Conservation (phyloP, 441 rosid genomes). For the Cnidoscolus chayamansa region DNA sequence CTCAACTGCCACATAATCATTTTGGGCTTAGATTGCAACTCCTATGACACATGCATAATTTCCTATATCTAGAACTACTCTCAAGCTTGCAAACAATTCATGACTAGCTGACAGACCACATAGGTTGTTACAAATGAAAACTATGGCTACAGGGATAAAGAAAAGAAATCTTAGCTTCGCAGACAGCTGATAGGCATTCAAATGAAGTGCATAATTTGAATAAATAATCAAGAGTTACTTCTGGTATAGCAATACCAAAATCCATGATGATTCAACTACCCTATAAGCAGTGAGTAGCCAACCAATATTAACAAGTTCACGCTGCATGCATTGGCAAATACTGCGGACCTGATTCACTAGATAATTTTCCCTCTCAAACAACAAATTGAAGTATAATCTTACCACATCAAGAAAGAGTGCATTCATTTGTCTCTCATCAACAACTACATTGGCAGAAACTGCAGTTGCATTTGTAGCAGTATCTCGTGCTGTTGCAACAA, state of each 20-base stretch:
- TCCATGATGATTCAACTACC: not conserved
- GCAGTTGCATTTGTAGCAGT: constrained; percentile 61
- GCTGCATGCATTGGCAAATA: not conserved
- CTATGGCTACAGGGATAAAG: not conserved
- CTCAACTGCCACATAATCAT: not conserved
- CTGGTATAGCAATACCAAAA: not conserved
- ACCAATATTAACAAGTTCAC: not conserved
- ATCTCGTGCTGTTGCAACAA: constrained; percentile 83
- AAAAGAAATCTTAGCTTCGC: too few relatives aligned
- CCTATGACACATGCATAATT: not conserved
- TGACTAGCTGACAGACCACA: not conserved
- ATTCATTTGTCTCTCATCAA: constrained; percentile 98
- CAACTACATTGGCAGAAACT: constrained; percentile 77
- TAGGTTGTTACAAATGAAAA: not conserved
- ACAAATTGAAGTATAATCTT: constrained; percentile 27
- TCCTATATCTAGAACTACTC: not conserved
- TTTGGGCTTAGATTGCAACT: not conserved
- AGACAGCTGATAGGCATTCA: not conserved
- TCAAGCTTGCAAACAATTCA: not conserved
- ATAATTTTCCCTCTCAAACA: not conserved
- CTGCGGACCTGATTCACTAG: not conserved
- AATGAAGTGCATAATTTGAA: not conserved
- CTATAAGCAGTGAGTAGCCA: not conserved
- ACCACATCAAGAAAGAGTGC: constrained; percentile 96
- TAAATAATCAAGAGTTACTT: not conserved